A percentile compares a stretch with the other conserved stretches of the same genome.
Conservation (phyloP, 1,139 yeast species). For the Schwanniomyces etchellsii region DNA sequence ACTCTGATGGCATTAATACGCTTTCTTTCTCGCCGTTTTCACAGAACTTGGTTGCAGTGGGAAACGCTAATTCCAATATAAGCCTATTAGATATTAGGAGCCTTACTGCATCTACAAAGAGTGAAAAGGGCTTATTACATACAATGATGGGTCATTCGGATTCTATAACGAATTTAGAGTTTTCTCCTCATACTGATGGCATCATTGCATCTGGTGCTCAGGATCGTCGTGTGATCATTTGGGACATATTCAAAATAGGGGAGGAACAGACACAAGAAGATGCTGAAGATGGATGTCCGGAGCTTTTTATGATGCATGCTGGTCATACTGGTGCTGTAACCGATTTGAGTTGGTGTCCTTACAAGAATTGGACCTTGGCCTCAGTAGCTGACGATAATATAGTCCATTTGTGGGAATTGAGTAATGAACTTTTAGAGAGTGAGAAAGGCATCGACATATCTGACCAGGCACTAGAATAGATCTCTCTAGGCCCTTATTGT, state of each 20-base stretch:
- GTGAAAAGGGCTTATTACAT: slow-evolving; percentile 39
- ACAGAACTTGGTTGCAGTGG: slow-evolving; percentile 54
- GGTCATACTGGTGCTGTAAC: slow-evolving; percentile 76
- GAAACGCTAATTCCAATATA: slow-evolving; percentile 64
- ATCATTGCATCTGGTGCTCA: slow-evolving; percentile 68
- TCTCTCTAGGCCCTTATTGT: not conserved
- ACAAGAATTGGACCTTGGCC: slow-evolving; percentile 67
- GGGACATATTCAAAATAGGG: slow-evolving; percentile 72
- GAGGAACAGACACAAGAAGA: slow-evolving; percentile 78
- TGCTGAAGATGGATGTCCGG: slow-evolving; percentile 78
- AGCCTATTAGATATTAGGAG: slow-evolving; percentile 57
- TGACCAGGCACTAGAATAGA: slow-evolving; percentile 18
- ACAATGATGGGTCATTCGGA: slow-evolving; percentile 76
- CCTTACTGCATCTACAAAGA: slow-evolving; percentile 19
- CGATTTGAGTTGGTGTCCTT: slow-evolving; percentile 67
- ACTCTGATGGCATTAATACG: slow-evolving; percentile 50
- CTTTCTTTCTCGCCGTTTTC: slow-evolving; percentile 63
- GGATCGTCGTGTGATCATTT: slow-evolving; percentile 64
- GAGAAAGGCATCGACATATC: slow-evolving; percentile 20
- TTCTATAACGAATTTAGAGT: slow-evolving; percentile 62
- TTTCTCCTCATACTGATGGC: slow-evolving; percentile 68
- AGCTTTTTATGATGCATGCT: slow-evolving; percentile 79
- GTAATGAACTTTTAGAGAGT: slow-evolving; percentile 41
- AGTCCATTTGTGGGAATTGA: slow-evolving; percentile 71
- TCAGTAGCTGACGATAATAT: slow-evolving; percentile 74